Conservation (phyloP, 1,284 basidiomycete genomes). For the Ceraceosorus guamensis region DNA sequence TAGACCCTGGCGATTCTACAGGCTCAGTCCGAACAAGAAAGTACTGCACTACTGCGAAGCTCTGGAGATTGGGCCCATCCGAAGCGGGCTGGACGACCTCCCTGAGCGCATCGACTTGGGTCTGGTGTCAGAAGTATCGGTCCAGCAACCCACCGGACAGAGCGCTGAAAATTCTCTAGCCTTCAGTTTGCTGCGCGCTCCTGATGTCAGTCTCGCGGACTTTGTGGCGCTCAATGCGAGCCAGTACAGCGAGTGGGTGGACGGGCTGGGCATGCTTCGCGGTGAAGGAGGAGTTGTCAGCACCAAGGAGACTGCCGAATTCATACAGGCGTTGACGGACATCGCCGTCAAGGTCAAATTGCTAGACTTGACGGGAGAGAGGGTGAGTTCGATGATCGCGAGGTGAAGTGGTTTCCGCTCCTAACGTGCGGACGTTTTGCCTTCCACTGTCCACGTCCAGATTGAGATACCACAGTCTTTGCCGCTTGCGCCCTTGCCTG, state of each 20-base stretch:
- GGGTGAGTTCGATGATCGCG: background rate
- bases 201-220: conserved; percentile 61
- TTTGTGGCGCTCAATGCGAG: conserved; percentile 76
- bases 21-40: conserved; percentile 57
- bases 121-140: conserved; percentile 44
- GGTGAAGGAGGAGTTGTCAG: conserved; percentile 34
- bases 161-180: conserved; percentile 4
- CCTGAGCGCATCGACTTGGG: conserved; percentile 57
- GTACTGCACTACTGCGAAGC: conserved; percentile 77
- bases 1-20: conserved; percentile 49
- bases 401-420: background rate
- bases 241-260: conserved; percentile 90
- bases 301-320: conserved; percentile 39
- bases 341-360: conserved; percentile 90
- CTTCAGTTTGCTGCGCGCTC: conserved; percentile 29
- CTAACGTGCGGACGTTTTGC: background rate
- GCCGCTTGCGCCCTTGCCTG: conserved; percentile 26
- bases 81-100: conserved; percentile 73
- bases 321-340: conserved; percentile 62
- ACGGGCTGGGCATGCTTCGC: conserved; percentile 72
- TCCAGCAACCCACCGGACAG: background rate
- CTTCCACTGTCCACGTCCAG: conserved; percentile 5
- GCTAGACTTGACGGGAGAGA: conserved; percentile 51
- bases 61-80: conserved; percentile 65
- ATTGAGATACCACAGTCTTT: conserved; percentile 28